These are phyloP conservation scores for Pleurozium schreberi DNA, from an alignment of 225 moss, liverwort and hornwort genomes.

Conservation along the genomic window DNA sequence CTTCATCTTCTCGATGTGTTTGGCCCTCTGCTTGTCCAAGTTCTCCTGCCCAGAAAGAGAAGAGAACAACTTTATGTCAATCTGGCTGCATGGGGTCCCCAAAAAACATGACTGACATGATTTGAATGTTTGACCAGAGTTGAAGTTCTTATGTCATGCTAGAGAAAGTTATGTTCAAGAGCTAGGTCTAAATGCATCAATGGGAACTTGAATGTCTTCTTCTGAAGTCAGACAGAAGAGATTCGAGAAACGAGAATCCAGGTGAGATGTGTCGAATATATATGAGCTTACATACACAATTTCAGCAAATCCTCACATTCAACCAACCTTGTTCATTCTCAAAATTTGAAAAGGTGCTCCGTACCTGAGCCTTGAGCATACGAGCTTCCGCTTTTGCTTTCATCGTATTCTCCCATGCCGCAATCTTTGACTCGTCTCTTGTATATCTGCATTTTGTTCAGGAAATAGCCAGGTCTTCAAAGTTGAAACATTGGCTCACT, in stretches of 20 bases:
- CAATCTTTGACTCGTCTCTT: conserved; percentile 49
- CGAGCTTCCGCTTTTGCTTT: conserved; percentile 52
- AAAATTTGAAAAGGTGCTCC: not conserved
- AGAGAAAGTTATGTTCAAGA: not conserved
- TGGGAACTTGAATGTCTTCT: not conserved
- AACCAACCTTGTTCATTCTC: not conserved
- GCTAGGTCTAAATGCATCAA: not conserved
- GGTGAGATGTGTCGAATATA: not conserved
- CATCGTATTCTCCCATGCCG: conserved; percentile 54
- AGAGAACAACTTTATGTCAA: not conserved
- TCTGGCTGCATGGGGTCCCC: not conserved
- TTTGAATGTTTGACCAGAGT: not conserved
- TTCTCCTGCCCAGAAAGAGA: conserved; percentile 18
- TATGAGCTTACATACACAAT: not conserved
- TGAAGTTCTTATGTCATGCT: not conserved
- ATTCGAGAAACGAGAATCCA: not conserved
- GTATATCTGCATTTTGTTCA: conserved; percentile 13
- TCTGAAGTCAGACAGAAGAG: not conserved
- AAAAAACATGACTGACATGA: not conserved
- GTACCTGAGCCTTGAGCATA: conserved; percentile 46
- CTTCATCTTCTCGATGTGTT: conserved; percentile 45
- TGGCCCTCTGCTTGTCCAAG: conserved; percentile 44
- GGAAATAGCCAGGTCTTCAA: not conserved
- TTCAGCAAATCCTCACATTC: not conserved
- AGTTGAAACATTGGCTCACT: not conserved